Percentiles rank a stretch among this genome's conserved stretches.
Conservation (phyloP, 163 green algal genomes). For the Scenedesmus sp. region DNA sequence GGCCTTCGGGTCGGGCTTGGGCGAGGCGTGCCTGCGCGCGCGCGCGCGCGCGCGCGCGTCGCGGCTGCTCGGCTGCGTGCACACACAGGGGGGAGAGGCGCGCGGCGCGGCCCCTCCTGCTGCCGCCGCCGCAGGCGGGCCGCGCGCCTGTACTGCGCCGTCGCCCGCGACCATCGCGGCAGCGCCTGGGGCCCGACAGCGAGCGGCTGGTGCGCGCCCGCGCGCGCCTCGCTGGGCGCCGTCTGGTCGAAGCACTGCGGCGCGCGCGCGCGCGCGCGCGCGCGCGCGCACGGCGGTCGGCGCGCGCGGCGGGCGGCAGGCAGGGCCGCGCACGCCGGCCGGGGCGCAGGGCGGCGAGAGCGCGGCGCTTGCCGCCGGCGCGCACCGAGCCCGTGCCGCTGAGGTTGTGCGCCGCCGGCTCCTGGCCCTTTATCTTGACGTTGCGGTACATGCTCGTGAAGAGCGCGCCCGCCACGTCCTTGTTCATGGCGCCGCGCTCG, state of each 20-base stretch:
- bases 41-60: background rate
- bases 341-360: too few species aligned
- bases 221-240: constrained; percentile 50
- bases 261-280: too few species aligned
- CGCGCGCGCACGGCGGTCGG: too few species aligned
- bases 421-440: constrained; percentile 40
- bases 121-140: too few species aligned
- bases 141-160: constrained; percentile 65
- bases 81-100: too few species aligned
- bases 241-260: constrained; percentile 86
- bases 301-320: background rate
- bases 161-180: constrained; percentile 77
- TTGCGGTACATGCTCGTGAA: constrained; percentile 40
- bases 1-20: constrained; percentile 68
- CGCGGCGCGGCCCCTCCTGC: too few species aligned
- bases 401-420: constrained; percentile 1
- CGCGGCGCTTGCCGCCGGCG: too few species aligned
- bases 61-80: too few species aligned
- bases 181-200: constrained; percentile 53
- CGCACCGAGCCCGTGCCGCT: constrained; percentile 44
- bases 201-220: constrained; percentile 67
- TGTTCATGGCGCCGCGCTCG: constrained; percentile 25
- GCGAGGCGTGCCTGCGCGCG: constrained; percentile 45
- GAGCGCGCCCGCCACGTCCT: constrained; percentile 42
- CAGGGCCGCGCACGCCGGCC: too few species aligned